These are phyloP conservation scores for Leccinum obscurum DNA, from an alignment of 768 basidiomycete genomes.

Conservation along the genomic window DNA sequence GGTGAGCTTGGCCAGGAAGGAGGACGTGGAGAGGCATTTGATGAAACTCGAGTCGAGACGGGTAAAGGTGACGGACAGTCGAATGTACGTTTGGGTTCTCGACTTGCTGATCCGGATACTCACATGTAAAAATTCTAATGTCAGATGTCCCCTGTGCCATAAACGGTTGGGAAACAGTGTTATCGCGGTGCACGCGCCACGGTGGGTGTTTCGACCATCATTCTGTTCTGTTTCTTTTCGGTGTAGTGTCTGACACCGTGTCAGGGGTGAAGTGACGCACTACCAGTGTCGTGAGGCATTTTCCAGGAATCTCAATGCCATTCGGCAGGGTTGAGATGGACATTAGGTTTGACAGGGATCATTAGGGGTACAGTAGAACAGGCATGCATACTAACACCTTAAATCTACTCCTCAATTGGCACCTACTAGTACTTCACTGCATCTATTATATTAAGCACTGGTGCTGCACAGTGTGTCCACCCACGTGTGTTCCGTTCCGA, in stretches of 20 bases:
- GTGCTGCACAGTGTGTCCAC: no score
- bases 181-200: slow-evolving; percentile 89
- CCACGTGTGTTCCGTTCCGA: no score
- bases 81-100: slow-evolving; percentile 67
- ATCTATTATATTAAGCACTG: no score
- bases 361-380: no score
- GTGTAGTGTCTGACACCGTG: background rate
- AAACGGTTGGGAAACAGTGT: slow-evolving; percentile 92
- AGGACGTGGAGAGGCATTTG: slow-evolving; percentile 70
- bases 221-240: background rate
- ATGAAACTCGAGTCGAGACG: slow-evolving; percentile 77
- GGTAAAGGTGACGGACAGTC: slow-evolving; percentile 87
- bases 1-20: slow-evolving; percentile 71
- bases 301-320: slow-evolving; percentile 51
- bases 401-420: no score
- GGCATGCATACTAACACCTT: no score
- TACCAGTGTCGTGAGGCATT: slow-evolving; percentile 93
- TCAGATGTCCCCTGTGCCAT: slow-evolving; percentile 92
- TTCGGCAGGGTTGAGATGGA: slow-evolving; percentile 14
- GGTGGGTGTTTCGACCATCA: slow-evolving; percentile 46
- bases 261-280: slow-evolving; percentile 93
- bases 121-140: background rate
- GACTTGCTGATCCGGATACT: background rate
- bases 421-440: no score
- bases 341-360: background rate